phyloP scores from a whole-genome alignment of 2,329 filamentous ascomycete genomes.

The Fusarium anthophilum region DNA sequence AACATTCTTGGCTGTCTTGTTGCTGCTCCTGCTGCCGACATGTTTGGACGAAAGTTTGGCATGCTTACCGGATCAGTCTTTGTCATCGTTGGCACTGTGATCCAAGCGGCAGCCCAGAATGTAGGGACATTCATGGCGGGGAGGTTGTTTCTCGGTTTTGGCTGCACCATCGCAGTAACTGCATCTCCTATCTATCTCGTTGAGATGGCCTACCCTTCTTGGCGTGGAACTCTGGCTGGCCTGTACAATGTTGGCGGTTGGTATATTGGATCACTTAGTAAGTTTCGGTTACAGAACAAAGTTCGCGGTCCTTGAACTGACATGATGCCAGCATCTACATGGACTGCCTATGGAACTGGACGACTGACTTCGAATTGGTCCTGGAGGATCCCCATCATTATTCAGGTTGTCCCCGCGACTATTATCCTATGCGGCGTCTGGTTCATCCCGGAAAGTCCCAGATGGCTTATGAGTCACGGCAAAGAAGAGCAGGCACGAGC shows the following conservation, averaged over 20 bases:
- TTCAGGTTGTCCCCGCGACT: neutral
- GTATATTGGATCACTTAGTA: neutral
- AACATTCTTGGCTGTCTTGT: neutral
- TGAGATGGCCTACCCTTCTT: neutral
- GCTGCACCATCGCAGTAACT: neutral
- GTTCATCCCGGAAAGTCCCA: neutral
- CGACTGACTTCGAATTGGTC: neutral
- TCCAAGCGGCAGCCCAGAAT: neutral
- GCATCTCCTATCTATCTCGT: neutral
- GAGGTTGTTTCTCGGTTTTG: neutral
- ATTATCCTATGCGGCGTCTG: neutral
- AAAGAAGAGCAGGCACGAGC: neutral
- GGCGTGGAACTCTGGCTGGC: neutral
- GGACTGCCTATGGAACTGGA: neutral
- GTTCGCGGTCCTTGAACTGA: fast-evolving
- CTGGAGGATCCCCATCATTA: neutral
- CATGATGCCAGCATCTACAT: neutral
- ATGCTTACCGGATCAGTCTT: neutral
- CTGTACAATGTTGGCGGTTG: neutral
- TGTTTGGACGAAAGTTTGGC: neutral
- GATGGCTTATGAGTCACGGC: neutral
- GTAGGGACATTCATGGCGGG: neutral
- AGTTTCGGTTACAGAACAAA: fast-evolving
- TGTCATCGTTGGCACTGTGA: neutral
- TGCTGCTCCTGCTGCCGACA: neutral